Conservation (phyloP, 2,329 filamentous ascomycete genomes). For the Davidsoniella virescens region DNA sequence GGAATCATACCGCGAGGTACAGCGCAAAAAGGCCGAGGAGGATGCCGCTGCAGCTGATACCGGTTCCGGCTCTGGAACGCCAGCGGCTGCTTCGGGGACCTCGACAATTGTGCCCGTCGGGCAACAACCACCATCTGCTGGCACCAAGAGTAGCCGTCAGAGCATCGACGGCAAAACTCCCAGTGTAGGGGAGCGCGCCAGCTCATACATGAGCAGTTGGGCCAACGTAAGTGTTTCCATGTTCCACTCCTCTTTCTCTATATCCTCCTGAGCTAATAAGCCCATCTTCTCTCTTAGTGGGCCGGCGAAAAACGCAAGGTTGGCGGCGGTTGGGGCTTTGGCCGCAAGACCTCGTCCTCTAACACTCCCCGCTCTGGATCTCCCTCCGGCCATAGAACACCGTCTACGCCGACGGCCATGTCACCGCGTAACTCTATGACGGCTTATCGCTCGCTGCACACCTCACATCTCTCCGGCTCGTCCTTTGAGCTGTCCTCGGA, state of each 20-base stretch:
- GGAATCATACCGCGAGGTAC: slow-evolving; percentile 40
- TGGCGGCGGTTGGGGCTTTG: slow-evolving; percentile 27
- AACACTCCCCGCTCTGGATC: slow-evolving; percentile 19
- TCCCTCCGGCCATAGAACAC: slow-evolving; percentile 17
- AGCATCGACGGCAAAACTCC: slow-evolving; percentile 4
- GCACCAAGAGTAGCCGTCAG: slow-evolving; percentile 10
- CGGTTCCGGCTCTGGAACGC: slow-evolving; percentile 6
- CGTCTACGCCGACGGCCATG: slow-evolving; percentile 18
- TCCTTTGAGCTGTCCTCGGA: slow-evolving; percentile 11
- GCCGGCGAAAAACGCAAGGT: slow-evolving; percentile 58
- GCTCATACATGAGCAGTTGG: slow-evolving; percentile 53
- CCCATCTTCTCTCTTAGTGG: slow-evolving; percentile 25
- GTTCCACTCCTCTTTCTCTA: background rate
- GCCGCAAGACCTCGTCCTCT: slow-evolving; percentile 23
- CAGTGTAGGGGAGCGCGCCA: slow-evolving; percentile 27
- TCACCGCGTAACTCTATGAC: slow-evolving; percentile 9
- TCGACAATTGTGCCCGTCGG: background rate
- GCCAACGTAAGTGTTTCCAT: slow-evolving; percentile 23
- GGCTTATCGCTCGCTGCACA: slow-evolving; percentile 7
- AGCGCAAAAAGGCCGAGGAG: slow-evolving; percentile 27
- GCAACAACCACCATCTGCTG: background rate
- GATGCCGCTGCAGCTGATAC: slow-evolving; percentile 13
- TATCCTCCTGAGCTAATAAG: background rate
- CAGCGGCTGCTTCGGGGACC: no score
- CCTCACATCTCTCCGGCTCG: slow-evolving; percentile 8